Conservation (phyloP, 352 stramenopile genomes). For the Phytopythium montanum region DNA sequence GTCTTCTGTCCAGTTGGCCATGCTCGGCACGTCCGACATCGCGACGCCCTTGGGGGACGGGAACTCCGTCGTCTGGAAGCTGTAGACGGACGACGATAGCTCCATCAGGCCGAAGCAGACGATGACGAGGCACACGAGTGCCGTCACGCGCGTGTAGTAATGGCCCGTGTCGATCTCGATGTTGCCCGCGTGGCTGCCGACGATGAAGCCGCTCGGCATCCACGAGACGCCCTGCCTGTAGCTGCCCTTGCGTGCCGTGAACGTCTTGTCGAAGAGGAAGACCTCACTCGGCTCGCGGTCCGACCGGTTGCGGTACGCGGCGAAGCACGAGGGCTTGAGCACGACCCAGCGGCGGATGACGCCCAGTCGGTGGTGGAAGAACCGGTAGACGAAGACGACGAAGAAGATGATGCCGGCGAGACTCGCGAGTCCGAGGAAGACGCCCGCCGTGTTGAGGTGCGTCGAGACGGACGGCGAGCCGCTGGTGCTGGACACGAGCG, state of each 20-base stretch:
- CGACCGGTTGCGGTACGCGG: conserved; percentile 66
- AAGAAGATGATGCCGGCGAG: conserved; percentile 58
- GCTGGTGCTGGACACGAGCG: conserved; percentile 36
- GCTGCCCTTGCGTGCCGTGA: conserved; percentile 69
- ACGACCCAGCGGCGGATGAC: conserved; percentile 85
- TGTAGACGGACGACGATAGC: conserved; percentile 50
- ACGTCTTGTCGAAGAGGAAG: conserved; percentile 85
- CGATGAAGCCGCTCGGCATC: conserved; percentile 83
- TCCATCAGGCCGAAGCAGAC: conserved; percentile 71
- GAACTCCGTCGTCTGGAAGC: conserved; percentile 49
- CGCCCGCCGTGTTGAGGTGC: conserved; percentile 40
- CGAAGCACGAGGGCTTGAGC: conserved; percentile 84
- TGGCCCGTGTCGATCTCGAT: conserved; percentile 85
- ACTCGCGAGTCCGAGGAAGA: conserved; percentile 55
- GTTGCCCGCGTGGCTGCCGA: conserved; percentile 76
- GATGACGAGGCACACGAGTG: conserved; percentile 51
- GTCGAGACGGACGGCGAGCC: conserved; percentile 39
- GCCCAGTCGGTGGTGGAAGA: conserved; percentile 82
- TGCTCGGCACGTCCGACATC: conserved; percentile 24
- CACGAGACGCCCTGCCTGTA: conserved; percentile 83
- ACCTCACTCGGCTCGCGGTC: conserved; percentile 82
- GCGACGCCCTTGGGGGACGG: conserved; percentile 19
- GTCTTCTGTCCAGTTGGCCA: conserved; percentile 45
- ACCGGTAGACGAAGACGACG: conserved; percentile 84
- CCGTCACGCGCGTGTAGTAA: conserved; percentile 80